Base-by-base conservation (phyloP, 768 basidiomycete species). In the Termitomyces bulborhizus region DNA sequence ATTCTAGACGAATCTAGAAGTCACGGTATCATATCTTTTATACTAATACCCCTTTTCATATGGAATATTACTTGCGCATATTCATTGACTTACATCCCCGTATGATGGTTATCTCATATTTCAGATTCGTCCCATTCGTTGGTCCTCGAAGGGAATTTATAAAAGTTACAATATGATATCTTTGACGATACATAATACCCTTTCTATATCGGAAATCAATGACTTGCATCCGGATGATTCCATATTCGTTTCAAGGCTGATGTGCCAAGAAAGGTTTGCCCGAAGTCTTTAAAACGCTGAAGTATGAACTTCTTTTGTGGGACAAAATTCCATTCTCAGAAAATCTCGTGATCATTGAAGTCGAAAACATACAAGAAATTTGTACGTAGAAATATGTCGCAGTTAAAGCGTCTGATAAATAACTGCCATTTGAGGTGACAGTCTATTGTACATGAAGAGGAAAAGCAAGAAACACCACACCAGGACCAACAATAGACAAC, bases 351-450 rank as follows among this genome's bases (percentile, higher is more conserved):
- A 16, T 26, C 3, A 21, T 45, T 3, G 34, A 34, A 44, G 44
- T 18, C 1, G 32, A 46, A 46, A 41, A n/a, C 55, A 60, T 36
- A 53, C 50, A 48, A 46, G n/a, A 36, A 26, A 16, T 27, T 39
- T n/a, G 49, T 27, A 40, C n/a, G 49, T 11, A 26, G n/a, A 55
- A 34, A 50, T 13, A 49, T 29, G 37, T 21, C 55, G 46, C 46
- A 56, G 24, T 56, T 40, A 26, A 45, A 55, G 50, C 41, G 43
- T 56, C 52, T 46, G 21, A 57, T 60, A 60, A 46, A 56, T 60
- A 56, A 24, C 48, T 45, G 44, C 15, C 43, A 41, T 18, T 27
- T 4, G 48, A 13, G 42, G 7, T 39, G 43, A 43, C 42, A 44
- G 53, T 45, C 26, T 29, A 50, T 54, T 29, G 53, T 50, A 57